Evolutionary conservation across 768 basidiomycete species (phyloP).

Genomic region (Boletus rex-veris): DNA sequence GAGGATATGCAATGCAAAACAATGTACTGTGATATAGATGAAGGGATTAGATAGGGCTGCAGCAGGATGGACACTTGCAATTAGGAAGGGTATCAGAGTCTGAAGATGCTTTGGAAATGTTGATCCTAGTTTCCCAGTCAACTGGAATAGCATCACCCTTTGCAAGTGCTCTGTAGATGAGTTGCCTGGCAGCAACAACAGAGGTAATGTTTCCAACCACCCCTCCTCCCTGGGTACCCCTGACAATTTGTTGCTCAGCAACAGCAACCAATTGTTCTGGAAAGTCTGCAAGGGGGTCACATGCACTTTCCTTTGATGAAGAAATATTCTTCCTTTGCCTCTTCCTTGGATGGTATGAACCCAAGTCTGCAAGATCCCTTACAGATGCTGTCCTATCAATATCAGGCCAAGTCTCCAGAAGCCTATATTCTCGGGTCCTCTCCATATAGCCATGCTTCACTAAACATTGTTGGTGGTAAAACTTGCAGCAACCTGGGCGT

Average conservation of each 20-base stretch:
- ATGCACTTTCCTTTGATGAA: not conserved
- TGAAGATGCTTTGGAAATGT: slow-evolving; percentile 21
- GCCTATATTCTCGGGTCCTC: slow-evolving; percentile 16
- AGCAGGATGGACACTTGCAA: slow-evolving; percentile 43
- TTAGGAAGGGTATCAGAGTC: slow-evolving; percentile 21
- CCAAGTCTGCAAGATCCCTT: not conserved
- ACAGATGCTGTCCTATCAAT: slow-evolving; percentile 19
- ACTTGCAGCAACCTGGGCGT: slow-evolving; percentile 42
- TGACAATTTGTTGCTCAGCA: slow-evolving; percentile 53
- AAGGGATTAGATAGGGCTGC: slow-evolving; percentile 38
- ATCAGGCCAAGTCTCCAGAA: slow-evolving; percentile 40
- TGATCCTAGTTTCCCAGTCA: slow-evolving; percentile 39
- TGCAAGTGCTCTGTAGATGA: slow-evolving; percentile 42
- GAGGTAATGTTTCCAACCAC: slow-evolving; percentile 49
- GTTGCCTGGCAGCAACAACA: slow-evolving; percentile 44
- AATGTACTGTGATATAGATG: not conserved
- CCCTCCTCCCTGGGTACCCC: slow-evolving; percentile 42
- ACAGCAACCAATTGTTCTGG: slow-evolving; percentile 39
- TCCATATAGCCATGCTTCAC: slow-evolving; percentile 27
- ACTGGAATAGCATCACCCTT: slow-evolving; percentile 30
- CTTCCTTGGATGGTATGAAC: slow-evolving; percentile 9
- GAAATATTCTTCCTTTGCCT: not conserved
- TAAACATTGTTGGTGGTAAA: slow-evolving; percentile 51
- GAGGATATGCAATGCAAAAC: not conserved
- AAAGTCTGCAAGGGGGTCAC: slow-evolving; percentile 19